Evolutionary conservation across 116 monocot genomes (phyloP).

Genomic region (Iris pallida): DNA sequence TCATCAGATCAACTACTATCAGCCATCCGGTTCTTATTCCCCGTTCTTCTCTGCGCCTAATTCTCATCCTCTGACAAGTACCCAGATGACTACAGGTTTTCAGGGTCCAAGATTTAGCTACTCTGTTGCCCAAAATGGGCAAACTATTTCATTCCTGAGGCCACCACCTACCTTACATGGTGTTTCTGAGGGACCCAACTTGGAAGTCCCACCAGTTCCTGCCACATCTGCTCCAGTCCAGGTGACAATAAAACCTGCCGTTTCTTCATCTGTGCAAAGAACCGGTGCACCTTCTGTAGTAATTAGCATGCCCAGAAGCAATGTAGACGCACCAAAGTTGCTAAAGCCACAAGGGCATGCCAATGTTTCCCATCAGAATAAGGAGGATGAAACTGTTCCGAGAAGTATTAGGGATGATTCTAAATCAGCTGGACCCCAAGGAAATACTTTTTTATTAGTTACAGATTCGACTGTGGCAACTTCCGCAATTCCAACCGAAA

Average conservation of each 20-base stretch:
- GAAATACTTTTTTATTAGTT: neutral
- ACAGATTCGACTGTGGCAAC: conserved; percentile 1
- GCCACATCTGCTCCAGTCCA: conserved; percentile 15
- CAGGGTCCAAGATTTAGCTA: conserved; percentile 59
- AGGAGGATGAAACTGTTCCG: conserved; percentile 8
- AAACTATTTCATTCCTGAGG: conserved; percentile 36
- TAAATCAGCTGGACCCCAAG: neutral
- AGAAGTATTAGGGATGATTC: conserved; percentile 6
- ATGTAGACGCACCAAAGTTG: conserved; percentile 25
- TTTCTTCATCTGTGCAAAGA: conserved; percentile 13
- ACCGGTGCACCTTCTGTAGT: conserved; percentile 23
- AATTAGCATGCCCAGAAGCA: conserved; percentile 31
- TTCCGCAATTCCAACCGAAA: conserved; percentile 14
- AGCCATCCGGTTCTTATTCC: conserved; percentile 26
- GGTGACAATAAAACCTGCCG: conserved; percentile 25
- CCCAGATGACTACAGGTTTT: conserved; percentile 42
- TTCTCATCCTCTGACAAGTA: conserved; percentile 29
- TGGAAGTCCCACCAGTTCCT: conserved; percentile 22
- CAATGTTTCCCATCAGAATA: conserved; percentile 10
- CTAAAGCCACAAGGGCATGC: conserved; percentile 21
- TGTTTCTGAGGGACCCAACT: conserved; percentile 27
- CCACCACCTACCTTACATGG: conserved; percentile 20
- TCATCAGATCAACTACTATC: conserved; percentile 49
- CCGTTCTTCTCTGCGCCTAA: conserved; percentile 25
- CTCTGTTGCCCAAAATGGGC: conserved; percentile 42